Percentiles rank a stretch among this genome's conserved stretches.
Conservation (phyloP, 2,329 filamentous ascomycete genomes). For the Neospermospora avenae region DNA sequence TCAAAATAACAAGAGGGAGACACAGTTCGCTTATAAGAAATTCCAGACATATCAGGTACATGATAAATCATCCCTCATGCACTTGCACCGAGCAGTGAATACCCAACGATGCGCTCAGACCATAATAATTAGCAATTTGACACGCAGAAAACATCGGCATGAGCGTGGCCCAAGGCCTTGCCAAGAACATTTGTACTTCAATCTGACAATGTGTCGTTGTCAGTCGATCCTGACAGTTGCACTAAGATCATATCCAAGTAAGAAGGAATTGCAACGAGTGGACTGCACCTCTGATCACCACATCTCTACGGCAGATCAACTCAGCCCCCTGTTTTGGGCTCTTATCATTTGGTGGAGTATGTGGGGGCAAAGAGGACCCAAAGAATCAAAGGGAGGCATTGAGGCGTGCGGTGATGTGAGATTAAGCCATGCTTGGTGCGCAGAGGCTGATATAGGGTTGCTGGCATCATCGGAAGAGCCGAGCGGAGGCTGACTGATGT, state of each 20-base stretch:
- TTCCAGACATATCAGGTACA: not conserved
- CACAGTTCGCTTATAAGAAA: not conserved
- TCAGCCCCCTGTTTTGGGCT: not conserved
- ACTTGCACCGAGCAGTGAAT: not conserved
- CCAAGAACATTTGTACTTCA: not conserved
- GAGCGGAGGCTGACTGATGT: conserved; percentile 10
- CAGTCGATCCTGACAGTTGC: not conserved
- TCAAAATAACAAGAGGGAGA: too few species aligned
- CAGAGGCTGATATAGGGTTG: not conserved
- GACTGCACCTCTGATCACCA: not conserved
- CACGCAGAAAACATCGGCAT: not conserved
- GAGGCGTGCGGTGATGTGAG: conserved; percentile 6
- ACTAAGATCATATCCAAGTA: not conserved
- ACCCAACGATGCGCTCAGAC: not conserved
- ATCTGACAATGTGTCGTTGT: conserved; percentile 1
- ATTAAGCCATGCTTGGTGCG: conserved; percentile 3
- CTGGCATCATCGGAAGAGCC: not conserved
- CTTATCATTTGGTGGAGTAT: not conserved
- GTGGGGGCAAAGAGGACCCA: not conserved
- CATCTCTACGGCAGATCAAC: not conserved
- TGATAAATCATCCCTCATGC: not conserved
- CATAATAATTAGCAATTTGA: not conserved
- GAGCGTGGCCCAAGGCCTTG: not conserved
- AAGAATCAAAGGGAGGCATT: not conserved
- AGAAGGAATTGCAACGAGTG: not conserved